phyloP scores from a whole-genome alignment of 495 filamentous ascomycete species.

The Neurospora tetrasperma region DNA sequence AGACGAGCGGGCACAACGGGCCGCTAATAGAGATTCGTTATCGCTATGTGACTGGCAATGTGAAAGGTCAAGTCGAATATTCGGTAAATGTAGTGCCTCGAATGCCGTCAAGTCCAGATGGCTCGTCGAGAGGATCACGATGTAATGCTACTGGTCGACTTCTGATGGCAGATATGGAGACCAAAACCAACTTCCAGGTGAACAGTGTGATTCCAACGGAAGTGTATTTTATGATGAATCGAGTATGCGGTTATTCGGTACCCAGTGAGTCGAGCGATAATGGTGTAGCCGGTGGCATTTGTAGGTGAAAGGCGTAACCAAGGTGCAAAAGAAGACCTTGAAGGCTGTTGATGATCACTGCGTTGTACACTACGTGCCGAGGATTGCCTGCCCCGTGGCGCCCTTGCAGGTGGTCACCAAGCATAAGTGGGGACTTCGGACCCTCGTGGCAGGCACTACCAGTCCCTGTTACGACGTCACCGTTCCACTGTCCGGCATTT shows the following conservation, averaged over 20 bases:
- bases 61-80: background rate
- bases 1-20: background rate
- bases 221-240: background rate
- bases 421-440: background rate
- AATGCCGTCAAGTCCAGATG: background rate
- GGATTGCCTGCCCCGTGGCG: background rate
- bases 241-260: background rate
- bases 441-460: background rate
- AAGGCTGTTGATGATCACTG: background rate
- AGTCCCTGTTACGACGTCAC: background rate
- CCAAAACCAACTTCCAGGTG: background rate
- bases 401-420: background rate
- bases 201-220: background rate
- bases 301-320: background rate
- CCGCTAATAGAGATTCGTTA: background rate
- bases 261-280: background rate
- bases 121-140: background rate
- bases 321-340: background rate
- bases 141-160: background rate
- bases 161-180: background rate
- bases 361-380: background rate
- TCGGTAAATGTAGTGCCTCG: background rate
- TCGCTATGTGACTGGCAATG: background rate
- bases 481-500: background rate
- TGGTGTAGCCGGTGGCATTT: background rate